These are phyloP conservation scores for Tylopilus vinaceipallidus DNA, from an alignment of 768 basidiomycete species.

Conservation along the genomic window DNA sequence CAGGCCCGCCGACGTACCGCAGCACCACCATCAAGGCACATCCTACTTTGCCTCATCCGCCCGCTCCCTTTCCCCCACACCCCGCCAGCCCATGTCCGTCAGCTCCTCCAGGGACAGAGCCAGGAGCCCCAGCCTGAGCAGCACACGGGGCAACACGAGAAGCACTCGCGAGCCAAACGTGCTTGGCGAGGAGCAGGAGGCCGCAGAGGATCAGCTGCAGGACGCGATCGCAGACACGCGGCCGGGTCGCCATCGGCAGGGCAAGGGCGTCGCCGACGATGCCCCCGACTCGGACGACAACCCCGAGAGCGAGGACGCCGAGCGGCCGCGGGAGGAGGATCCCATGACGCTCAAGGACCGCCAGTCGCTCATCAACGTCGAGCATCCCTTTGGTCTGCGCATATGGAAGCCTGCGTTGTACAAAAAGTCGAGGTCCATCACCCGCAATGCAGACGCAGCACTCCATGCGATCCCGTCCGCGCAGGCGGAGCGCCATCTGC, in stretches of 20 bases:
- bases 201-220: slow-evolving; percentile 37
- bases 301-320: slow-evolving; percentile 32
- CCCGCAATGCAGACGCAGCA: slow-evolving; percentile 92
- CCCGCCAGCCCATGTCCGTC: slow-evolving; percentile 48
- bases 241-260: slow-evolving; percentile 22
- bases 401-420: slow-evolving; percentile 99
- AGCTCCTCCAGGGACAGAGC: slow-evolving; percentile 47
- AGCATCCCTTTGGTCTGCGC: slow-evolving; percentile 97
- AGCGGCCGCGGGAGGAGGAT: slow-evolving; percentile 45
- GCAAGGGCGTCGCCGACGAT: slow-evolving; percentile 46
- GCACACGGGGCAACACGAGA: slow-evolving; percentile 49
- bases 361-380: slow-evolving; percentile 97
- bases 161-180: slow-evolving; percentile 41
- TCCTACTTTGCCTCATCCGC: slow-evolving; percentile 54
- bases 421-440: slow-evolving; percentile 96
- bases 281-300: slow-evolving; percentile 41
- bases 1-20: slow-evolving; percentile 54
- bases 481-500: slow-evolving; percentile 88
- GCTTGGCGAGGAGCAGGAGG: slow-evolving; percentile 56
- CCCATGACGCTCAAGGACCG: slow-evolving; percentile 92
- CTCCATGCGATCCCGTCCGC: slow-evolving; percentile 91
- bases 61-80: slow-evolving; percentile 44
- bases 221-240: slow-evolving; percentile 32
- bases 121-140: slow-evolving; percentile 64
- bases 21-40: slow-evolving; percentile 63